phyloP scores from a whole-genome alignment of 179 eudicot genomes.

The Patellifolia procumbens region DNA sequence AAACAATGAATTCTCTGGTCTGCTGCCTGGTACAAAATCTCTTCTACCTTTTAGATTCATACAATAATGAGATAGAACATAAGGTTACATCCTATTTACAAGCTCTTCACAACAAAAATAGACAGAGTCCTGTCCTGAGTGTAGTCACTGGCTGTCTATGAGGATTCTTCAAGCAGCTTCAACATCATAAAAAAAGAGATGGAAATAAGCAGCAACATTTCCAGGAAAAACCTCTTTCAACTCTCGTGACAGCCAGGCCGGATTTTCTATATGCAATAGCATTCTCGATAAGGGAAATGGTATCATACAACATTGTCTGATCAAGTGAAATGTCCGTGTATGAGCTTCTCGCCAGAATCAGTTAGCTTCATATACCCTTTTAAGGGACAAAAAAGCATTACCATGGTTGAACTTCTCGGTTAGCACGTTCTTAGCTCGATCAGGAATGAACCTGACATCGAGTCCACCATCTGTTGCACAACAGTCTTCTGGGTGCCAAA shows the following conservation, averaged over 20 bases:
- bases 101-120: conserved; percentile 15
- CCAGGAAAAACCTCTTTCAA: conserved; percentile 7
- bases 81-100: conserved; percentile 32
- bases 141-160: conserved; percentile 14
- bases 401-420: conserved; percentile 15
- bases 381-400: not conserved
- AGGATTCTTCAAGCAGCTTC: conserved; percentile 32
- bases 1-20: conserved; percentile 11
- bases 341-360: conserved; percentile 4
- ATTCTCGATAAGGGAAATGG: conserved; percentile 4
- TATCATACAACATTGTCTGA: not conserved
- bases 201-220: conserved; percentile 14
- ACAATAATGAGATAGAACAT: conserved; percentile 19
- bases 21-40: conserved; percentile 30
- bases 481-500: not conserved
- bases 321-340: conserved; percentile 2
- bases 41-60: conserved; percentile 17
- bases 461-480: not conserved
- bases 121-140: not conserved
- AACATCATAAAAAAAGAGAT: conserved; percentile 29
- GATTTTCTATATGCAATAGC: not conserved
- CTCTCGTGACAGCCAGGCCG: not conserved
- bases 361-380: not conserved
- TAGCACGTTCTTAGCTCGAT: conserved; percentile 13
- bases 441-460: conserved; percentile 1